Evolutionary conservation across 305 asterid species (phyloP).

Genomic region (Fraxinus floribunda): DNA sequence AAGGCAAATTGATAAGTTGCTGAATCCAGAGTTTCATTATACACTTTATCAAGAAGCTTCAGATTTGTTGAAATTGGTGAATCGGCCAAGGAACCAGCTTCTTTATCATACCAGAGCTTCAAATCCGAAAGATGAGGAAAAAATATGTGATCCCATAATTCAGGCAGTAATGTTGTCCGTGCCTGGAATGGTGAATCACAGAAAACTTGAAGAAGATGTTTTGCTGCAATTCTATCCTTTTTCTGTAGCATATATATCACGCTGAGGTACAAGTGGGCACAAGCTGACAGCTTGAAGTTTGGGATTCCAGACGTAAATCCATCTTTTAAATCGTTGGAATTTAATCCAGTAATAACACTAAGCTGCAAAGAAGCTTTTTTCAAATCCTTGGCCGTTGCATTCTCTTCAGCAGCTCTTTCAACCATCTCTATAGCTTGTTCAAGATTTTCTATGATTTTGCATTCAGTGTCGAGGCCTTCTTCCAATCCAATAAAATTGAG

Average conservation of each 20-base stretch:
- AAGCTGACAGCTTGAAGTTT: constrained; percentile 67
- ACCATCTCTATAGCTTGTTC: constrained; percentile 71
- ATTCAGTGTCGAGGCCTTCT: constrained; percentile 39
- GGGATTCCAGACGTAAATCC: constrained; percentile 64
- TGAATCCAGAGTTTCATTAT: constrained; percentile 52
- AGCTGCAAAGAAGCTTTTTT: constrained; percentile 78
- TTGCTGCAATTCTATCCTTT: constrained; percentile 61
- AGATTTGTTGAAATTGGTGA: constrained; percentile 33
- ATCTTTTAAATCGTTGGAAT: constrained; percentile 48
- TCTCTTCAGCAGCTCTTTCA: constrained; percentile 62
- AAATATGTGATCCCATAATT: constrained; percentile 66
- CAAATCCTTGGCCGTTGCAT: constrained; percentile 48
- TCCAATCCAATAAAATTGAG: constrained; percentile 39
- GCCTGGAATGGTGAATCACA: constrained; percentile 69
- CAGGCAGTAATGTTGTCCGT: constrained; percentile 52
- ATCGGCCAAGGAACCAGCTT: constrained; percentile 34
- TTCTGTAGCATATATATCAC: constrained; percentile 62
- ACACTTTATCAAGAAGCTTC: constrained; percentile 48
- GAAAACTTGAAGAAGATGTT: constrained; percentile 72
- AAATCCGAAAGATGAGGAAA: constrained; percentile 58
- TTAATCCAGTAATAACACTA: constrained; percentile 82
- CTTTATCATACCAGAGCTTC: constrained; percentile 56
- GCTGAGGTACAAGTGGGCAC: constrained; percentile 85
- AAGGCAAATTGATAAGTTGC: constrained; percentile 59
- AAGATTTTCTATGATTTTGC: constrained; percentile 63